phyloP scores from a whole-genome alignment of 768 basidiomycete species.

The Postia placenta region DNA sequence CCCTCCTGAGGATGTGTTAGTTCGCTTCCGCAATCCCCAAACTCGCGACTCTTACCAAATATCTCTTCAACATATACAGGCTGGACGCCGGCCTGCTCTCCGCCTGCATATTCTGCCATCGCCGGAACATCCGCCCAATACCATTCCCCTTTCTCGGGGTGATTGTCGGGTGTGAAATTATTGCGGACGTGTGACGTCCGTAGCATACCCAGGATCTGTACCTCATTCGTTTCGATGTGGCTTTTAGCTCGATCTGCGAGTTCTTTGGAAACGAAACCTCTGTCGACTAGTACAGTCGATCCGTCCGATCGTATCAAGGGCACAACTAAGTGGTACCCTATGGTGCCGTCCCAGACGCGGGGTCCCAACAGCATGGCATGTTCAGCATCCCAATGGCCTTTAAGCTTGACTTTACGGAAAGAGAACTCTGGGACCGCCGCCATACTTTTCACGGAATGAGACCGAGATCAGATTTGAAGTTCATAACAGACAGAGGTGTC shows the following conservation, averaged over 20 bases:
- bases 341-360: conserved; percentile 80
- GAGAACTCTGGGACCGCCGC: conserved; percentile 81
- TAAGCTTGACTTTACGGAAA: conserved; percentile 77
- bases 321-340: conserved; percentile 84
- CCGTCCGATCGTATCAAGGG: conserved; percentile 78
- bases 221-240: conserved; percentile 43
- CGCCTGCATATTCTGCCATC: conserved; percentile 77
- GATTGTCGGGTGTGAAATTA: conserved; percentile 85
- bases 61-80: conserved; percentile 89
- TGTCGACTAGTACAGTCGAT: conserved; percentile 84
- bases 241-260: conserved; percentile 33
- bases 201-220: conserved; percentile 83
- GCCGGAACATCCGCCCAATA: conserved; percentile 84
- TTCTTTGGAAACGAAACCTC: conserved; percentile 77
- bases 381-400: conserved; percentile 73
- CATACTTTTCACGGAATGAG: conserved; percentile 35
- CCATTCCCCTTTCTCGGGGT: conserved; percentile 76
- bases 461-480: not conserved
- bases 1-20: conserved; percentile 51
- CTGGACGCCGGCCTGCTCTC: conserved; percentile 65
- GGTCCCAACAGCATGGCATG: conserved; percentile 81
- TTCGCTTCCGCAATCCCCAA: not conserved
- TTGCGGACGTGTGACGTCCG: conserved; percentile 70
- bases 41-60: conserved; percentile 59
- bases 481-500: not conserved